Evolutionary conservation across 306 rosid species (phyloP), one percentile per base, ranked within the genome.

Genomic region (Sicyos baderoa): DNA sequence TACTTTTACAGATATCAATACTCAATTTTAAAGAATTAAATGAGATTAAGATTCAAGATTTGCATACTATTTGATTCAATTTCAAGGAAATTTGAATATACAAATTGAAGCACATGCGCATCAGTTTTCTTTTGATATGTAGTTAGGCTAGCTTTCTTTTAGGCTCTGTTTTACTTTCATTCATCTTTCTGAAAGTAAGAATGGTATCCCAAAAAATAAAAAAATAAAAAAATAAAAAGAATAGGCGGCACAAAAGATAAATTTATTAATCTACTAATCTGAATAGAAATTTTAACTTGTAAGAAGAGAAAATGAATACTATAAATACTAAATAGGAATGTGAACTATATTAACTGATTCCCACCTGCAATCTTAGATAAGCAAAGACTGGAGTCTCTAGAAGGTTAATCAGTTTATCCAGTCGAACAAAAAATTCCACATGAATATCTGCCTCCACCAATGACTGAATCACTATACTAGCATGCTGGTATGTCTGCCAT

Each of bases 291-390:
- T 40, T 8, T 40, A 7, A 40, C 44, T 4, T 37, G 44, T 37
- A 40, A 9, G 45, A 40, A 40, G 45, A 40, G 45, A 40, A 40
- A 40, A 40, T 40, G 45, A 40, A 17, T 25, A 48, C 35, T 67
- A 15, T 15, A 22, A 8, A 47, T 35, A 75, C 52, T 37, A 49
- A 57, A 49, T 59, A 56, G 32, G 17, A 70, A 76, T 55, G 56
- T 60, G 62, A 35, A 77, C 27, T 48, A 40, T 68, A 74, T 66
- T 47, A 49, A 77, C 9, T 11, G 51, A 70, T 73, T 25, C 54
- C 73, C 75, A 94, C 99, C 99, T 94, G 99, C 83, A 94, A 82
- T 90, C 99, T 81, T 66, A 94, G 96, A 82, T 83, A 85, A 8
- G 89, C 84, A 35, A 94, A 94, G 77, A 82, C 83, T 15, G 97